phyloP scores from a whole-genome alignment of 495 filamentous ascomycete species.

The Bacidia rubella region DNA sequence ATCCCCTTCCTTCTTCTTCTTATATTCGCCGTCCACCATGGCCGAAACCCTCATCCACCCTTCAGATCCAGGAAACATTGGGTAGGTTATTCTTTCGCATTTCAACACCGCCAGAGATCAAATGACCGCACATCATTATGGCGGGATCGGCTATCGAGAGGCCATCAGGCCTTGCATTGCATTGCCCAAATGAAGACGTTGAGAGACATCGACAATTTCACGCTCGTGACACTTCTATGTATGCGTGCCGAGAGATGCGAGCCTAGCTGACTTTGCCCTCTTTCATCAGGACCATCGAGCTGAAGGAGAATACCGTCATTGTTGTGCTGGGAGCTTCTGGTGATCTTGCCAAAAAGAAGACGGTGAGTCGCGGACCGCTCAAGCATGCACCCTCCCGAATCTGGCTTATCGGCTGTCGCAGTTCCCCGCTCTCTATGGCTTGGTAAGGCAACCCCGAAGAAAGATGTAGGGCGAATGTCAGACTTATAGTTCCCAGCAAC shows the following conservation, averaged over 20 bases:
- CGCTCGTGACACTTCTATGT: not conserved
- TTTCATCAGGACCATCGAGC: conserved; percentile 58
- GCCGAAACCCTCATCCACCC: conserved; percentile 48
- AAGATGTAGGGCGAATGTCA: not conserved
- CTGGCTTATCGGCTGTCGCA: conserved; percentile 28
- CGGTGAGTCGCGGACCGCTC: conserved; percentile 38
- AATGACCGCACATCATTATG: not conserved
- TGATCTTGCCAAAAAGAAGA: conserved; percentile 99
- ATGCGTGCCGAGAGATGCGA: not conserved
- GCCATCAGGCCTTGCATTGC: not conserved
- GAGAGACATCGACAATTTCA: not conserved
- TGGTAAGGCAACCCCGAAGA: conserved; percentile 48
- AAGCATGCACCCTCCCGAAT: conserved; percentile 20
- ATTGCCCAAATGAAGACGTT: conserved; percentile 11
- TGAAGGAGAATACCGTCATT: conserved; percentile 97
- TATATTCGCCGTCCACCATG: conserved; percentile 39
- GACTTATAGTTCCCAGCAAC: conserved; percentile 49
- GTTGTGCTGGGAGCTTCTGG: conserved; percentile 95
- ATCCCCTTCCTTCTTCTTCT: too few relatives aligned
- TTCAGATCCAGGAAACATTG: conserved; percentile 46
- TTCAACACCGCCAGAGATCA: conserved; percentile 1
- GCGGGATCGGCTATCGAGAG: not conserved
- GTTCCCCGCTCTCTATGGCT: conserved; percentile 97
- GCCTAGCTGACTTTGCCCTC: conserved; percentile 14
- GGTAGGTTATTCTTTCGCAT: conserved; percentile 39